Base-by-base conservation (phyloP, 805 yeast genomes). In the Ogataea kodamae region DNA sequence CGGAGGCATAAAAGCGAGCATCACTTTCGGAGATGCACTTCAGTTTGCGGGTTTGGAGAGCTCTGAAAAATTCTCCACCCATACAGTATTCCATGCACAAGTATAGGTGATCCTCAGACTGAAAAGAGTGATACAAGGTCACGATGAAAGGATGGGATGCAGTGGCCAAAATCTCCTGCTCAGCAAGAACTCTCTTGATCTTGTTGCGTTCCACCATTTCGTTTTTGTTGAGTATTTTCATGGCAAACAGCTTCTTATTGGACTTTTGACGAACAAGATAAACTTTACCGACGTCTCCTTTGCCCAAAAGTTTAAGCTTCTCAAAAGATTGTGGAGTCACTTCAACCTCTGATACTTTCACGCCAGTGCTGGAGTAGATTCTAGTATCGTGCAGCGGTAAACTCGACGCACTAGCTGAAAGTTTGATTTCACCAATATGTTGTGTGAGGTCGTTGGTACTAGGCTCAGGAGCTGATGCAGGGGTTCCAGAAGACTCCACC, bases 1-100 rank as follows among this genome's bases (percentile, higher is more conserved):
- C 99, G 13, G 96, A 84, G 0, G 97, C 96, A 56, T 92, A 92
- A 56, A 92, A 92, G 37, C 78, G 70, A 3, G 98, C 97, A 57
- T 89, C 97, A 18, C 67, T 74, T 58, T 92, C 99, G 13, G 76
- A 66, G 9, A 92, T 81, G 46, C 95, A 84, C 55, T 88, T 86
- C 35, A 87, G 76, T 42, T 78, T 81, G 41, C 97, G 70, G 0
- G 97, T 88, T 61, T 92, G 98, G 34, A 92, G 63, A 0, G 97
- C 98, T 40, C 97, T 68, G 67, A 92, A 92, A 52, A 92, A 92
- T 62, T 94, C 98, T 28, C 99, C 99, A 18, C 99, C 99, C 88
- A 92, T 87, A 55, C 99, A 92, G 53, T 90, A 92, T 57, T 92
- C 99, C 96, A 94, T 90, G 61, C 99, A 92, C 24, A 92, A 72